Evolutionary conservation across 148 eudicot species (phyloP), one percentile per base, ranked within the genome.

Genomic region (Cornus controversa): DNA sequence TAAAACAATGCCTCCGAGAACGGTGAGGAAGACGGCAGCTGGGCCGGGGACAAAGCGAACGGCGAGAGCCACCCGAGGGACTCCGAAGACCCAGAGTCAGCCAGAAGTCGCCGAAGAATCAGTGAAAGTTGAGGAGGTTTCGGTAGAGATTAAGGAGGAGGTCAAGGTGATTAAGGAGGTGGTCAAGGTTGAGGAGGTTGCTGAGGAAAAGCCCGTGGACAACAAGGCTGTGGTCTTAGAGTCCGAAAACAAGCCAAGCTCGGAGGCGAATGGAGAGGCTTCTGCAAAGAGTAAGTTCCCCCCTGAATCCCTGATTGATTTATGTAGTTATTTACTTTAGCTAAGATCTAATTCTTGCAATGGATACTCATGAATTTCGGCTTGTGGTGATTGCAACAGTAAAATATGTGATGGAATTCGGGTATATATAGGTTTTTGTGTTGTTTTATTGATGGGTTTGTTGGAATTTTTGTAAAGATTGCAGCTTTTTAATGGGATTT

Each of bases 1-100:
- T 1, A 50, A 40, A 45, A 73, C 65, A 63, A 92, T 92, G 97
- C 93, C 92, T 75, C 97, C 93, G 13, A 86, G 77, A 76, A 26
- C 86, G 70, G 75, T 85, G 66, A 92, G 81, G 84, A 90, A 80
- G 79, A 74, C 87, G 62, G 78, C 80, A 54, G 75, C 85, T 27
- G 80, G 87, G 11, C 83, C 90, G 42, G 89, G 90, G 5, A 71
- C 85, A 37, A 90, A 81, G 86, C 82, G 86, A 54, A 81, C 62
- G 6, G 83, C 62, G 6, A 86, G 89, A 67, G 81, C 79, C 0
- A 71, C 79, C 36, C 80, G 82, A 63, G 74, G 74, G n/a, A 65
- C 80, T 23, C 70, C 86, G 15, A 82, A 77, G 57, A 66, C 70
- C 76, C 76, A 29, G 79, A 66, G 37, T 8, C 75, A 69, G 71